Evolutionary conservation across 129 eudicot genomes (phyloP), one percentile per base, ranked within the genome.

Genomic region (Lactuca sativa): DNA sequence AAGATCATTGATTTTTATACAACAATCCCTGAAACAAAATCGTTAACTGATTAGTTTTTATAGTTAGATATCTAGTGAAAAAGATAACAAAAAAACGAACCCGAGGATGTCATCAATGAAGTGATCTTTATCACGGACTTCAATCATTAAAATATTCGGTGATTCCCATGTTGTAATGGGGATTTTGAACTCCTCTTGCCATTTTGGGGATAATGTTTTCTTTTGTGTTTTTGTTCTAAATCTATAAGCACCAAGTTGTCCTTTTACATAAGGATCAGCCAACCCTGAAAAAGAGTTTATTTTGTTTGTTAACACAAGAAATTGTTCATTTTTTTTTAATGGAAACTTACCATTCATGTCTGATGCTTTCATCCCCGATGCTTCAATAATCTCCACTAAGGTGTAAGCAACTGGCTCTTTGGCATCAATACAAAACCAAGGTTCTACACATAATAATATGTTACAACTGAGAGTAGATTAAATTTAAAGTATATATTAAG

Each of bases 261-360:
- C 97, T 64, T 90, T 95, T 54, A 95, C 88, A 74, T 90, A 95
- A 11, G 99, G 99, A 75, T 95, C 97, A 37, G 93, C 84, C 80
- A 87, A 80, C 56, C 99, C 99, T 90, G 95, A 71, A 47, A 82
- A 78, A 16, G 9, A 75, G 2, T 37, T 49, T 11, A 55, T 43
- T 38, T 43, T 61, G 25, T 61, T 10, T 4, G n/a, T 54, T 38
- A 44, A 38, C 17, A 36, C 0, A 38, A 12, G 44, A 58, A 54
- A 62, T 9, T 37, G 8, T 16, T n/a, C 15, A 6, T 34, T 44
- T 4, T 33, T 8, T 70, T 56, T 53, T 44, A 6, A 13, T 8
- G 59, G 11, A 37, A 59, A 64, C 87, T 80, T 36, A 95, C 99
- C 99, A 54, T 82, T 85, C 68, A 83, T 73, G 72, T 90, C 99